phyloP scores from a whole-genome alignment of 371 early-diverging fungal species.

The Funneliformis caledonium region DNA sequence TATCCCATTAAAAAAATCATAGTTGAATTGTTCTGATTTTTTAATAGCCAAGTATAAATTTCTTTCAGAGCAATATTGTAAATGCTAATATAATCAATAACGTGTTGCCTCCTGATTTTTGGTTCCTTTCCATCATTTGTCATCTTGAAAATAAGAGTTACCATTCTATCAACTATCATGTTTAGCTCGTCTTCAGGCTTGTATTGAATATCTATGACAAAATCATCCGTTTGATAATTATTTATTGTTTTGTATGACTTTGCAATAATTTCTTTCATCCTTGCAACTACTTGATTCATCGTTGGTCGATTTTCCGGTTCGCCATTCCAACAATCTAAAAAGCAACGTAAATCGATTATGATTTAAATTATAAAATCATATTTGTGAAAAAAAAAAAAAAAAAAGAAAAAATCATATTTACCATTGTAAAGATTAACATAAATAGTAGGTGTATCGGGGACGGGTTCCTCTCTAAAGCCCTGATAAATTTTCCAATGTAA shows the following conservation, averaged over 20 bases:
- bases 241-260: background rate
- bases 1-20: background rate
- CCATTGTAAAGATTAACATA: background rate
- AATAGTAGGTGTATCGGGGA: background rate
- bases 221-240: background rate
- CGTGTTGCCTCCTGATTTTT: background rate
- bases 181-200: background rate
- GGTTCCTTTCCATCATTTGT: background rate
- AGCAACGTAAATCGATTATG: background rate
- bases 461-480: slow-evolving; percentile 1
- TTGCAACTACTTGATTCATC: background rate
- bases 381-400: too few relatives aligned
- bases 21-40: background rate
- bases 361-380: too few relatives aligned
- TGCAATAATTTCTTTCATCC: background rate
- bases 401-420: background rate
- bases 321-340: background rate
- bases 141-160: background rate
- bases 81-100: background rate
- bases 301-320: slow-evolving; percentile 3
- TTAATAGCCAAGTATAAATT: background rate
- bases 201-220: background rate
- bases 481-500: background rate
- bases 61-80: background rate
- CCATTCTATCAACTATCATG: background rate